Base-by-base conservation (phyloP, 1,284 basidiomycete species). In the Marasmius fiardii region DNA sequence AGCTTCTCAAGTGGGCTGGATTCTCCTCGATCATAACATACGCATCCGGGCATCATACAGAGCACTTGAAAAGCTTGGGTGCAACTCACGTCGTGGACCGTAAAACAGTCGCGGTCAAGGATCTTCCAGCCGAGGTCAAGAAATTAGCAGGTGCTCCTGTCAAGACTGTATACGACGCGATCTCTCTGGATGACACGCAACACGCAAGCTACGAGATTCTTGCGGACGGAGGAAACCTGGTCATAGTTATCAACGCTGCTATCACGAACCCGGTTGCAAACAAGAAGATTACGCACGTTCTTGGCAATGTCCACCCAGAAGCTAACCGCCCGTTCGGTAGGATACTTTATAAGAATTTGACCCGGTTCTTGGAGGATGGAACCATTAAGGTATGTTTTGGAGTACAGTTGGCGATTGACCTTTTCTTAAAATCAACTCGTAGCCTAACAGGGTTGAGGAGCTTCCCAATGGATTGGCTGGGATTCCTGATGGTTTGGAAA, bases 41-140 rank as follows among this genome's bases (percentile, higher is more conserved):
- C 4, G 67, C 74, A 0, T 77, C 75, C 20, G 51, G 63, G 10
- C 60, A 66, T 45, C 72, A 79, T 60, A 58, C 56, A 3, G 67
- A 61, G 0, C 62, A 67, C 43, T 64, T 78, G 53, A 69, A 68
- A 48, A 68, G 68, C 0, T 63, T 74, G 43, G 78, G 79, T 5
- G 78, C 76, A 1, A 74, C 72, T 2, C 71, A 73, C 45, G 63
- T 73, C 51, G 61, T 79, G 61, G 70, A 70, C 52, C 67, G 71
- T 47, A 56, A 54, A 3, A 12, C 26, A 3, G 39, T 50, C 6
- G 23, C 57, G 3, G 34, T 58, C 34, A 12, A 39, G 3, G 48
- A 41, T 12, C 54, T 58, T n/a, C 47, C 35, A 10, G 26, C 45
- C 4, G 28, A 23, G 18, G 21, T 53, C 8, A 35, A 49, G 18